Percentiles rank a stretch among this genome's conserved stretches.
phyloP scores from a whole-genome alignment of 306 rosid genomes.

The Lotus japonicus region DNA sequence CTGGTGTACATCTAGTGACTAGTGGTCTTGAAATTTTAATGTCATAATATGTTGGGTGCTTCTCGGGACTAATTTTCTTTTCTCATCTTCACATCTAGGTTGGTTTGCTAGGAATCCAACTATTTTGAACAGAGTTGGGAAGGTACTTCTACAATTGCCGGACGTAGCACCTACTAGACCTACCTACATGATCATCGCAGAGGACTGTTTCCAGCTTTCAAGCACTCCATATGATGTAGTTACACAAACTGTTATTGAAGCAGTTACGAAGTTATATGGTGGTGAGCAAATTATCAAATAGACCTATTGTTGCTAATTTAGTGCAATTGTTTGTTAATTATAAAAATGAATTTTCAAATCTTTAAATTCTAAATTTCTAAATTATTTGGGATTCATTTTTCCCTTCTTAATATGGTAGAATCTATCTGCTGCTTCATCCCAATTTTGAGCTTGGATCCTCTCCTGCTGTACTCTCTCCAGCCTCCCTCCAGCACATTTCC shows the following conservation, averaged over 20 bases:
- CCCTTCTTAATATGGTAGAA: background rate
- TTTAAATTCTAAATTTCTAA: background rate
- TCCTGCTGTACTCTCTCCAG: too few species aligned
- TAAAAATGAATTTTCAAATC: background rate
- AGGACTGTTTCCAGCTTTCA: constrained; percentile 81
- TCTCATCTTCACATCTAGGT: constrained; percentile 51
- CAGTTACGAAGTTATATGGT: constrained; percentile 62
- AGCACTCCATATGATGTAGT: constrained; percentile 43
- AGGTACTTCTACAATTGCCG: constrained; percentile 44
- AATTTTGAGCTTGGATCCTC: too few species aligned
- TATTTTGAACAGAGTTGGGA: constrained; percentile 60
- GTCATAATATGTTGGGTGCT: background rate
- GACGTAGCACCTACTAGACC: constrained; percentile 42
- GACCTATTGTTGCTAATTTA: too few species aligned
- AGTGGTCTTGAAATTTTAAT: background rate
- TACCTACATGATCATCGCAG: constrained; percentile 54
- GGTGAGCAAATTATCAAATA: constrained; percentile 36
- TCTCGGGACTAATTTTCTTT: constrained; percentile 9
- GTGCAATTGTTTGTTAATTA: background rate
- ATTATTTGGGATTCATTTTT: too few species aligned
- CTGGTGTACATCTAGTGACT: background rate
- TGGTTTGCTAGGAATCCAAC: constrained; percentile 87
- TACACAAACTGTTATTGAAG: constrained; percentile 30
- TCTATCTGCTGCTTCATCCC: background rate
- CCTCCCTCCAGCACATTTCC: too few species aligned